phyloP scores from a whole-genome alignment of 1,139 yeast genomes.

The Suhomyces anneliseae region DNA sequence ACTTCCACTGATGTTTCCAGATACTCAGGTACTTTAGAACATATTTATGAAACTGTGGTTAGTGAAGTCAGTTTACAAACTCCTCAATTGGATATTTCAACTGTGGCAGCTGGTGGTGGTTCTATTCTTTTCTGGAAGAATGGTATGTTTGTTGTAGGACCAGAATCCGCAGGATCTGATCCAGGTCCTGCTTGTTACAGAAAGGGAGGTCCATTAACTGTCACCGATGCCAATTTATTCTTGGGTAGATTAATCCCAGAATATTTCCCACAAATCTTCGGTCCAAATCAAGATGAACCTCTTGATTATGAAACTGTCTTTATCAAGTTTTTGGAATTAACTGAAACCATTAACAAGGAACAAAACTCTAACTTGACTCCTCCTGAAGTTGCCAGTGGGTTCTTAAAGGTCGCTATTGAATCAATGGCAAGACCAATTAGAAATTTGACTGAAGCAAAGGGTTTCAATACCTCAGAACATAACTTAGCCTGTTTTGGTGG shows the following conservation, averaged over 20 bases:
- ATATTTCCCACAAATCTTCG: slow-evolving; percentile 44
- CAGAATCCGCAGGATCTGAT: slow-evolving; percentile 49
- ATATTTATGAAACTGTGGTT: slow-evolving; percentile 46
- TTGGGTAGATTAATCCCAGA: slow-evolving; percentile 44
- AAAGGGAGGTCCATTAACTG: slow-evolving; percentile 49
- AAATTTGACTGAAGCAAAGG: slow-evolving; percentile 46
- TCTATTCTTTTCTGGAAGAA: slow-evolving; percentile 47
- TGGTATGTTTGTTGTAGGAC: slow-evolving; percentile 49
- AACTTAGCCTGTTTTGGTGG: slow-evolving; percentile 49
- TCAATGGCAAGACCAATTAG: slow-evolving; percentile 49
- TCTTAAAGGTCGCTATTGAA: slow-evolving; percentile 46
- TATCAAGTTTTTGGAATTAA: slow-evolving; percentile 31
- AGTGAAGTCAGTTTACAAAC: slow-evolving; percentile 45
- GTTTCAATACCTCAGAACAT: slow-evolving; percentile 40
- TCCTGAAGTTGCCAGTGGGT: slow-evolving; percentile 46
- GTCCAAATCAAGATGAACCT: slow-evolving; percentile 42
- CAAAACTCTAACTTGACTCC: slow-evolving; percentile 26
- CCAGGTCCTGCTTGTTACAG: slow-evolving; percentile 51
- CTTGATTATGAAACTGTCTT: slow-evolving; percentile 35
- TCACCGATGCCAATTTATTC: slow-evolving; percentile 47
- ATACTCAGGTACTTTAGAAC: slow-evolving; percentile 40
- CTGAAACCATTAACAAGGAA: slow-evolving; percentile 34
- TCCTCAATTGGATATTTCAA: slow-evolving; percentile 47
- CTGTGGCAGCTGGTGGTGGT: slow-evolving; percentile 53
- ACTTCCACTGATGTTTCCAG: slow-evolving; percentile 50